phyloP scores from a whole-genome alignment of 129 eudicot genomes.

The Logfia minima region DNA sequence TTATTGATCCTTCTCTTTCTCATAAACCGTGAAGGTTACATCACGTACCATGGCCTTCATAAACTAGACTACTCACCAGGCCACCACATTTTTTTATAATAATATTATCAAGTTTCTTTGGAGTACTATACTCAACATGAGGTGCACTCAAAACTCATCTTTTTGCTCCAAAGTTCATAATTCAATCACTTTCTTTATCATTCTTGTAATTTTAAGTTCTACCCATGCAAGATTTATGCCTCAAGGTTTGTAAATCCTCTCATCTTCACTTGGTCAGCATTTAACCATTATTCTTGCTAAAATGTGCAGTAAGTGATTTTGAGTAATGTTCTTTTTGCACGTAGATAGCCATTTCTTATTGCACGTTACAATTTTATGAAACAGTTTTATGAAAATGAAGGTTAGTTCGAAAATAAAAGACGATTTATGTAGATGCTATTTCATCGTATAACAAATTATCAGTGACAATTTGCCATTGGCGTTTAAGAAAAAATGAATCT shows the following conservation, averaged over 20 bases:
- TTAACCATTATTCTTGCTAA: background rate
- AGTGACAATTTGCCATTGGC: background rate
- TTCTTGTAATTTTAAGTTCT: constrained; percentile 6
- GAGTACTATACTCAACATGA: background rate
- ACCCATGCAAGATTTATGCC: constrained; percentile 8
- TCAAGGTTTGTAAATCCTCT: constrained; percentile 16
- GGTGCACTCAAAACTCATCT: background rate
- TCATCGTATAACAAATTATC: background rate
- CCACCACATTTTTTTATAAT: background rate
- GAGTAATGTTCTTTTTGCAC: background rate
- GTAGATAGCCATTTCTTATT: too few relatives aligned
- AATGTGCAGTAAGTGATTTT: background rate
- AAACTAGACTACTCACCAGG: background rate
- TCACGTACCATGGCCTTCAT: background rate
- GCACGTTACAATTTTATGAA: too few relatives aligned
- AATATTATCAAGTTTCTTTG: background rate
- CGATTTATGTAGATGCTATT: background rate
- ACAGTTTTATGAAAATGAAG: background rate
- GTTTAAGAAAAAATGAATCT: background rate
- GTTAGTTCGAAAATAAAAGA: background rate
- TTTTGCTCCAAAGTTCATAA: background rate
- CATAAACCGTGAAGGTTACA: constrained; percentile 13
- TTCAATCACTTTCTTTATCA: background rate
- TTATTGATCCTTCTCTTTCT: constrained; percentile 23
- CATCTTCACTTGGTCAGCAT: background rate